Percentiles rank a stretch among this genome's conserved stretches.
Evolutionary conservation across 805 yeast species (phyloP).

Genomic region (Hanseniaspora taiwanica): DNA sequence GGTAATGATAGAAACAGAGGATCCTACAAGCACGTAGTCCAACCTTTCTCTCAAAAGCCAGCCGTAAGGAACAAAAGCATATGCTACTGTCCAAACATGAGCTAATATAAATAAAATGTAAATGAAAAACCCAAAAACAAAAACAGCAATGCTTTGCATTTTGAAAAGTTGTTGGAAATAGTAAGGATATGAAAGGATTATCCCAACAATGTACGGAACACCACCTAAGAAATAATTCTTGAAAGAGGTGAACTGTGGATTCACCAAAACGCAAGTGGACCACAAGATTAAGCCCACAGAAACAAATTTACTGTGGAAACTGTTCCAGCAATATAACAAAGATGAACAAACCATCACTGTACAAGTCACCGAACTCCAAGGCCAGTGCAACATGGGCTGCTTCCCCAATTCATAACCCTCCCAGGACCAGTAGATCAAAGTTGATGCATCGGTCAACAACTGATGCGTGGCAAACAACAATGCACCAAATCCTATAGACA

Average conservation of each 20-base stretch:
- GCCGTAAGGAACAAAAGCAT: slow-evolving; percentile 97
- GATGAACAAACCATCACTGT: slow-evolving; percentile 45
- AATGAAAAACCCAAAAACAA: slow-evolving; percentile 35
- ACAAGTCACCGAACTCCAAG: slow-evolving; percentile 50
- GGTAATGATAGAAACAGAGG: slow-evolving; percentile 38
- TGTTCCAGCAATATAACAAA: slow-evolving; percentile 19
- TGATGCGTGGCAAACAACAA: slow-evolving; percentile 60
- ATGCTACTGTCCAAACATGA: slow-evolving; percentile 95
- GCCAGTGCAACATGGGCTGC: slow-evolving; percentile 65
- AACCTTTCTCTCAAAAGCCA: slow-evolving; percentile 78
- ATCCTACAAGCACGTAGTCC: slow-evolving; percentile 50
- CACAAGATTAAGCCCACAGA: slow-evolving; percentile 17
- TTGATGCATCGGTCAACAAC: slow-evolving; percentile 69
- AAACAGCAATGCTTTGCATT: slow-evolving; percentile 41
- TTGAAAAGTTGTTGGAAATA: slow-evolving; percentile 45
- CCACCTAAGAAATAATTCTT: slow-evolving; percentile 46
- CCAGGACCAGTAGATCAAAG: slow-evolving; percentile 93
- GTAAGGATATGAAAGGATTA: slow-evolving; percentile 52
- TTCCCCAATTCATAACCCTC: slow-evolving; percentile 82
- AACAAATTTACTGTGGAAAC: slow-evolving; percentile 14
- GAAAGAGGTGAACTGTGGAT: slow-evolving; percentile 16
- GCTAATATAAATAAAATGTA: slow-evolving; percentile 51
- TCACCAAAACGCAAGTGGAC: slow-evolving; percentile 18
- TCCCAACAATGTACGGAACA: slow-evolving; percentile 44
- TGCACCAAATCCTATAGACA: slow-evolving; percentile 61